Evolutionary conservation across 1,284 basidiomycete genomes (phyloP).

Genomic region (Kwoniella shivajii): DNA sequence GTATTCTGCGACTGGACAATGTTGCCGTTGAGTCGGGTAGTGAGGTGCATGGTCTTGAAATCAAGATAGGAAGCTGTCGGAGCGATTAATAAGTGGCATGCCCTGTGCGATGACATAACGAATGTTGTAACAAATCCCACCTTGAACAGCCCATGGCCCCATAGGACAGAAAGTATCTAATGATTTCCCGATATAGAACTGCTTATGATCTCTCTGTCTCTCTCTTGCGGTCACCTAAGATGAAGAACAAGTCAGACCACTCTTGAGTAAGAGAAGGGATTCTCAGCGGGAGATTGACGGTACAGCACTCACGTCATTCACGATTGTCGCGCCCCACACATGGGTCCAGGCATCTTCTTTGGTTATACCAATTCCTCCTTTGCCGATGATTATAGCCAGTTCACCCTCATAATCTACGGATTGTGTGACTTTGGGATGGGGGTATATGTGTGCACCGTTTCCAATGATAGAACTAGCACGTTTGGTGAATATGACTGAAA

Average conservation of each 20-base stretch:
- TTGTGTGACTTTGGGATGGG: constrained; percentile 43
- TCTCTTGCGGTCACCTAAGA: constrained; percentile 39
- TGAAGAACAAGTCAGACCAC: no score
- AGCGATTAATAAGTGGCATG: constrained; percentile 1
- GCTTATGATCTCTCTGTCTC: constrained; percentile 48
- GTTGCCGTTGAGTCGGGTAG: constrained; percentile 46
- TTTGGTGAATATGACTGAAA: constrained; percentile 49
- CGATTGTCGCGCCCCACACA: constrained; percentile 46
- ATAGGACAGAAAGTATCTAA: constrained; percentile 53
- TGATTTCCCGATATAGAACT: constrained; percentile 51
- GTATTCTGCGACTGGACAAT: constrained; percentile 43
- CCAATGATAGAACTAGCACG: constrained; percentile 46
- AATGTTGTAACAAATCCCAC: constrained; percentile 9
- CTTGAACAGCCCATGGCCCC: constrained; percentile 35
- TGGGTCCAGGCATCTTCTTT: constrained; percentile 49
- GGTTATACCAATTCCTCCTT: constrained; percentile 40
- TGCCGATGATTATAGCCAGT: constrained; percentile 49
- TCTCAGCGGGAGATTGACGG: not conserved
- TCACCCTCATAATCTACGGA: constrained; percentile 51
- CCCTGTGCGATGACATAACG: not conserved
- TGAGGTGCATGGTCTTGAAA: constrained; percentile 33
- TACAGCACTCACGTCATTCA: constrained; percentile 38
- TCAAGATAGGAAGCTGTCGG: constrained; percentile 30
- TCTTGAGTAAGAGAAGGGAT: not conserved
- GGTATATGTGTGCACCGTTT: constrained; percentile 34